Evolutionary conservation across 2,329 filamentous ascomycete species (phyloP).

Genomic region (Trematosphaeria pertusa): DNA sequence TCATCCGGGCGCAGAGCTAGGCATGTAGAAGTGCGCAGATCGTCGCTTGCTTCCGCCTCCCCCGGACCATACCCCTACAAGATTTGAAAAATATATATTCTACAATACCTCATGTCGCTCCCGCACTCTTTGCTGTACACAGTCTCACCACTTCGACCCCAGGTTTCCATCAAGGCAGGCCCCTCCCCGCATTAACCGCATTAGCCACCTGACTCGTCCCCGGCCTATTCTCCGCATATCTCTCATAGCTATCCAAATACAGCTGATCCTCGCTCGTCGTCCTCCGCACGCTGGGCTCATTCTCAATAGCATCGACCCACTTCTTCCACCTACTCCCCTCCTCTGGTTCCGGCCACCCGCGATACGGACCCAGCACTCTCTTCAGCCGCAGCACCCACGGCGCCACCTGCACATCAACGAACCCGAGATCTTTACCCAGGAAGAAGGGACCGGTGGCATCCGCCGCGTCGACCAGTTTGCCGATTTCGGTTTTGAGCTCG

Average conservation of each 20-base stretch:
- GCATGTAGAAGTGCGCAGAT: no score
- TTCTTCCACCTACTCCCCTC: constrained; percentile 69
- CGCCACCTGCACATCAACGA: constrained; percentile 78
- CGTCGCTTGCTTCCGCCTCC: no score
- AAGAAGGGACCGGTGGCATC: constrained; percentile 73
- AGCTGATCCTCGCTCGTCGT: constrained; percentile 72
- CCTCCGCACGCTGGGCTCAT: constrained; percentile 66
- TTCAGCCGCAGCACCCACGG: constrained; percentile 75
- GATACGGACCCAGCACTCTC: constrained; percentile 69
- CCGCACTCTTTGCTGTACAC: no score
- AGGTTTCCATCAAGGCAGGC: constrained; percentile 61
- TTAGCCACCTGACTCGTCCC: constrained; percentile 65
- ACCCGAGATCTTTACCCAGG: constrained; percentile 61
- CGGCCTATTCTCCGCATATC: constrained; percentile 68
- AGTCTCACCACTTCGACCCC: no score
- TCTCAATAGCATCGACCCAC: constrained; percentile 75
- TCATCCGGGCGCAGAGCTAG: no score
- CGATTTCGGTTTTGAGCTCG: constrained; percentile 71
- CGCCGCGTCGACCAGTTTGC: constrained; percentile 65
- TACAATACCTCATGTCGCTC: no score
- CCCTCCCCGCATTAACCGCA: constrained; percentile 64
- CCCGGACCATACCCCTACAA: no score
- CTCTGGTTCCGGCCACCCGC: constrained; percentile 70
- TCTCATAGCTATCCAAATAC: constrained; percentile 71
- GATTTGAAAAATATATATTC: no score